These are phyloP conservation scores for Ormosia semicastrata DNA, from an alignment of 306 rosid species.

Conservation along the genomic window DNA sequence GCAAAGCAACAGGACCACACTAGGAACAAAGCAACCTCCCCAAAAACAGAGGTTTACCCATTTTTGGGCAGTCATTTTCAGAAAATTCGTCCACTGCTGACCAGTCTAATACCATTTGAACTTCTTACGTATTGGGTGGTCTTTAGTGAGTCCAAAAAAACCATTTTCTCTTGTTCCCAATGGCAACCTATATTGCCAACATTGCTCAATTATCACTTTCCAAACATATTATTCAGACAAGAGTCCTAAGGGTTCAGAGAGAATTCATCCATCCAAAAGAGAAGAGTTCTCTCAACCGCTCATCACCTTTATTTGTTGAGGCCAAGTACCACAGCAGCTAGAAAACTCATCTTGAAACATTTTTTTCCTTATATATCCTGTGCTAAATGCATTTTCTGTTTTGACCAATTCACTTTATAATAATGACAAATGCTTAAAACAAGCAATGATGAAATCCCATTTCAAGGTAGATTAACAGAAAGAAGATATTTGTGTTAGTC, in stretches of 20 bases:
- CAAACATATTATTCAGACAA: conserved; percentile 25
- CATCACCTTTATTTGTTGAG: background rate
- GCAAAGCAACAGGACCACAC: conserved; percentile 43
- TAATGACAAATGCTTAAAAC: conserved; percentile 18
- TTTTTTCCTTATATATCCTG: conserved; percentile 3
- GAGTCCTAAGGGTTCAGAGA: conserved; percentile 1
- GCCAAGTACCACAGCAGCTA: conserved; percentile 12
- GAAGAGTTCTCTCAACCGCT: background rate
- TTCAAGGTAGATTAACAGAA: background rate
- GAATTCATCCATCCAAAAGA: background rate
- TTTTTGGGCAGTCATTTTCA: conserved; percentile 31
- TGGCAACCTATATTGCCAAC: conserved; percentile 22
- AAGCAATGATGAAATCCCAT: conserved; percentile 6
- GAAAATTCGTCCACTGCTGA: background rate
- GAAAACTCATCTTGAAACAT: background rate
- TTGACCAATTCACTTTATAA: conserved; percentile 31
- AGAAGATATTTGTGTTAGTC: background rate
- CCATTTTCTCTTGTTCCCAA: conserved; percentile 18
- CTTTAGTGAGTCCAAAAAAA: conserved; percentile 21
- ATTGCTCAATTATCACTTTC: conserved; percentile 37
- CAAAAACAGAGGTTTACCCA: conserved; percentile 29
- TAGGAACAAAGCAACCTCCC: conserved; percentile 33
- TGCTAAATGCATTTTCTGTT: conserved; percentile 15
- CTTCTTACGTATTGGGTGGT: conserved; percentile 18
- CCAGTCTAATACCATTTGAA: conserved; percentile 24